phyloP scores from a whole-genome alignment of 164 flowering plant genomes.

The Santalum album region DNA sequence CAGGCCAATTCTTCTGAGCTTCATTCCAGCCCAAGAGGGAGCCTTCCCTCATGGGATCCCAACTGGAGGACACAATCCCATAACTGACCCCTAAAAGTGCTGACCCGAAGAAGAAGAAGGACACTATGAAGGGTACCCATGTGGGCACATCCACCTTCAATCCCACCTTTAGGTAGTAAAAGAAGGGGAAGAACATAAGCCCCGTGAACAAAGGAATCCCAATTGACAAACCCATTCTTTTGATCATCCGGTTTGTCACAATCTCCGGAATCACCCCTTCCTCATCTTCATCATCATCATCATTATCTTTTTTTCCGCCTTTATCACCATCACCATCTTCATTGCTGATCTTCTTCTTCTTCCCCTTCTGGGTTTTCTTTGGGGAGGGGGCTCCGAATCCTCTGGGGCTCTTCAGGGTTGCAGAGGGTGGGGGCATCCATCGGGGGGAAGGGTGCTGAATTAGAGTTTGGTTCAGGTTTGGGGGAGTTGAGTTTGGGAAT shows the following conservation, averaged over 20 bases:
- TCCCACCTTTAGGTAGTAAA: slow-evolving; percentile 78
- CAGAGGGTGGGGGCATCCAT: slow-evolving; percentile 13
- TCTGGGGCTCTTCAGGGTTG: slow-evolving; percentile 50
- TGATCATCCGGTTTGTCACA: slow-evolving; percentile 86
- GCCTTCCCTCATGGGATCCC: slow-evolving; percentile 89
- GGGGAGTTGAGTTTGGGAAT: slow-evolving; percentile 9
- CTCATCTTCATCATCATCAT: slow-evolving; percentile 25
- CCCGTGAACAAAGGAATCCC: slow-evolving; percentile 77
- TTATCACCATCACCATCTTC: slow-evolving; percentile 31
- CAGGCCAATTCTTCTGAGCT: slow-evolving; percentile 93
- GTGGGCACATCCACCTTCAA: slow-evolving; percentile 83
- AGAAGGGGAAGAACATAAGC: slow-evolving; percentile 78
- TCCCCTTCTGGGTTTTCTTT: slow-evolving; percentile 29
- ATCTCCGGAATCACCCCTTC: slow-evolving; percentile 75
- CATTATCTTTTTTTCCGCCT: too few relatives aligned
- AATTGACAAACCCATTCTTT: slow-evolving; percentile 67
- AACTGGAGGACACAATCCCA: slow-evolving; percentile 91
- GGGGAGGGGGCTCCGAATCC: slow-evolving; percentile 70
- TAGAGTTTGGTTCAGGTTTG: slow-evolving; percentile 3
- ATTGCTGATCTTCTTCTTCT: slow-evolving; percentile 16
- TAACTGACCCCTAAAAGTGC: slow-evolving; percentile 89
- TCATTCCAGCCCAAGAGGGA: slow-evolving; percentile 89
- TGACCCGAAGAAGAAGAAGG: slow-evolving; percentile 86
- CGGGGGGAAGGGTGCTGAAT: background rate
- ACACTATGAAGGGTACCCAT: slow-evolving; percentile 83